These are phyloP conservation scores for Spizellomyces sp. DNA, from an alignment of 192 early-diverging fungal species.

Conservation along the genomic window DNA sequence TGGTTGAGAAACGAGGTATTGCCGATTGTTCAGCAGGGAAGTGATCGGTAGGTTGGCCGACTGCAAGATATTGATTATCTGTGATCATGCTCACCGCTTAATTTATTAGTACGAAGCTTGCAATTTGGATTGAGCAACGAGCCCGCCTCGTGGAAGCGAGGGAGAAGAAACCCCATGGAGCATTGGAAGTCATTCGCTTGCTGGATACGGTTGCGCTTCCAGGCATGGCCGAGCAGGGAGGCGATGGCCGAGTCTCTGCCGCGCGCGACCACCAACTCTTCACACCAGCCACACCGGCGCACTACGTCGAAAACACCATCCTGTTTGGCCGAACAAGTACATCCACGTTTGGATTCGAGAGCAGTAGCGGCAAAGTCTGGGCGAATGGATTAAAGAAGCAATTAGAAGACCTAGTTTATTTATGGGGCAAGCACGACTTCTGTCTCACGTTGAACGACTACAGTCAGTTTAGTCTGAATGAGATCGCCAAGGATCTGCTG, in stretches of 20 bases:
- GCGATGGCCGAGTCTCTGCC: not conserved
- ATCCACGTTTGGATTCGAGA: constrained; percentile 32
- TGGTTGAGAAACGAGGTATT: constrained; percentile 62
- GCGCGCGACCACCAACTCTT: constrained; percentile 4
- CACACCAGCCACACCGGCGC: constrained; percentile 33
- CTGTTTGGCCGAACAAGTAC: constrained; percentile 21
- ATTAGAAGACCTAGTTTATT: constrained; percentile 56
- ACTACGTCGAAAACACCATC: constrained; percentile 35
- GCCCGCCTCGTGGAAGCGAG: constrained; percentile 51
- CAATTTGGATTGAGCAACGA: constrained; percentile 55
- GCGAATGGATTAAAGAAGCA: constrained; percentile 45
- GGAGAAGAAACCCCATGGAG: constrained; percentile 42
- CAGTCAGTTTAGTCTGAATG: constrained; percentile 42
- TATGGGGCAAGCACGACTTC: constrained; percentile 55
- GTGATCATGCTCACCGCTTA: too few relatives aligned
- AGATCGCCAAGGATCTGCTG: constrained; percentile 59
- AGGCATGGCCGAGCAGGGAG: constrained; percentile 8
- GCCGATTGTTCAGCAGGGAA: constrained; percentile 34
- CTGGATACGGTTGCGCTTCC: constrained; percentile 33
- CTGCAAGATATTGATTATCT: too few relatives aligned
- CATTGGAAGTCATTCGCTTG: constrained; percentile 48
- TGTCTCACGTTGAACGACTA: constrained; percentile 54
- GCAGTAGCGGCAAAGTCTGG: constrained; percentile 25
- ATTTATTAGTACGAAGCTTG: constrained; percentile 24
- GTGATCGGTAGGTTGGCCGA: constrained; percentile 20